Percentiles rank a stretch among this genome's conserved stretches.
phyloP scores from a whole-genome alignment of 306 rosid species.

The Vicia villosa region DNA sequence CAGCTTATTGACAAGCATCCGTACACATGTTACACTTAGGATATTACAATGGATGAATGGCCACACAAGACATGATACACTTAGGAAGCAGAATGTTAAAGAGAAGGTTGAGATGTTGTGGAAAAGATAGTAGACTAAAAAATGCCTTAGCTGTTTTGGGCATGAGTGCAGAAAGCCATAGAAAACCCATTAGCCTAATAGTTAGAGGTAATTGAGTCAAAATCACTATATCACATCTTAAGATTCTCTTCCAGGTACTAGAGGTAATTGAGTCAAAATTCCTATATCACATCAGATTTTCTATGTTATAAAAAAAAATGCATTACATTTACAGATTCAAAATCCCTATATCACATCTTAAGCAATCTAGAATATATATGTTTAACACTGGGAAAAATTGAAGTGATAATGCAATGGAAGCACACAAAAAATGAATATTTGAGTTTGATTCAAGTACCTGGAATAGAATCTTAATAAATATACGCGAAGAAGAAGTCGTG shows the following conservation, averaged over 20 bases:
- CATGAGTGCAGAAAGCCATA: neutral
- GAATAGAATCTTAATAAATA: slow-evolving; percentile 87
- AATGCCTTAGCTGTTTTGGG: neutral
- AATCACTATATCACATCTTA: too few relatives aligned
- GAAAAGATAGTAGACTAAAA: neutral
- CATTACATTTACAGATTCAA: slow-evolving; percentile 5
- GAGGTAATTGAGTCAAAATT: too few relatives aligned
- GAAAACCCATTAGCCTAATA: neutral
- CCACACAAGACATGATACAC: slow-evolving; percentile 6
- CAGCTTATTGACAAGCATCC: neutral
- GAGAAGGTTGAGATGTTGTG: slow-evolving; percentile 4
- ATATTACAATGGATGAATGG: neutral
- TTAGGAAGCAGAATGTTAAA: neutral
- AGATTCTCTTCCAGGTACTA: too few relatives aligned
- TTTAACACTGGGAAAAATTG: slow-evolving; percentile 3
- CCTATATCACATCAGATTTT: too few relatives aligned
- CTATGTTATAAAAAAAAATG: neutral
- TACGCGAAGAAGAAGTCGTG: slow-evolving; percentile 86
- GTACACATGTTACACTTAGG: neutral
- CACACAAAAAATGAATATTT: neutral
- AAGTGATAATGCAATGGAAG: slow-evolving; percentile 17
- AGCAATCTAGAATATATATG: slow-evolving; percentile 16
- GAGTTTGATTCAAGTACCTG: slow-evolving; percentile 56
- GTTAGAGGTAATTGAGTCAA: neutral
- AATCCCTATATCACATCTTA: slow-evolving; percentile 18